phyloP scores from a whole-genome alignment of 257 asterid genomes.

The Ajuga chamaepitys region DNA sequence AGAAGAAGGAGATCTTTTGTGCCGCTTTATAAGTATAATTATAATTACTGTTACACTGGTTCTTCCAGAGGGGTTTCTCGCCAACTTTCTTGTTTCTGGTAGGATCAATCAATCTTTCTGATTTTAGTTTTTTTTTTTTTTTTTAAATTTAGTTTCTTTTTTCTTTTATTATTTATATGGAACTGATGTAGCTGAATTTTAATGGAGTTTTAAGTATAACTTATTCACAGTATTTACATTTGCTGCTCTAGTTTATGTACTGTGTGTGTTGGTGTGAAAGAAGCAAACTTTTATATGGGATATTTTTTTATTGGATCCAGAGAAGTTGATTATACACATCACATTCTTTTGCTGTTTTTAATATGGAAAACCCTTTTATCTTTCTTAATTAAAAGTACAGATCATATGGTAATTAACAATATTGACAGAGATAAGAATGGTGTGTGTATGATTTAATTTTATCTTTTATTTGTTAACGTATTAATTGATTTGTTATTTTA shows the following conservation, averaged over 20 bases:
- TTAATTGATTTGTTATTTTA: too few species aligned
- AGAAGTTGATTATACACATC: too few species aligned
- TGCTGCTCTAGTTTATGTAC: not conserved
- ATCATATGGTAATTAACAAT: too few species aligned
- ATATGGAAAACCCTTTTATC: too few species aligned
- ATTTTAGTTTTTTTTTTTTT: not conserved
- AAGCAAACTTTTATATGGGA: not conserved
- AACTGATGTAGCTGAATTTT: not conserved
- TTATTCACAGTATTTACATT: not conserved
- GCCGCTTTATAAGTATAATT: constrained; percentile 15
- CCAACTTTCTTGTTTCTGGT: constrained; percentile 30
- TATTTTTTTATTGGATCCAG: too few species aligned
- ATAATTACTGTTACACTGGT: not conserved
- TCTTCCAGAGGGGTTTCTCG: not conserved
- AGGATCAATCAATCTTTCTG: constrained; percentile 2
- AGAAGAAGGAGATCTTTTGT: constrained; percentile 32
- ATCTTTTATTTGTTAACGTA: too few species aligned
- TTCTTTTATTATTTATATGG: not conserved
- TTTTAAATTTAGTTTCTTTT: not conserved
- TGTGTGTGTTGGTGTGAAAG: not conserved
- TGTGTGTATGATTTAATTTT: too few species aligned
- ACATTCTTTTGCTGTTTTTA: too few species aligned
- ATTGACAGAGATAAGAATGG: too few species aligned
- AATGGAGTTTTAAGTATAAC: not conserved
- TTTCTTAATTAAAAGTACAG: too few species aligned